Evolutionary conservation across 2,329 filamentous ascomycete genomes (phyloP), one percentile per base, ranked within the genome.

Genomic region (Fusarium albidum): DNA sequence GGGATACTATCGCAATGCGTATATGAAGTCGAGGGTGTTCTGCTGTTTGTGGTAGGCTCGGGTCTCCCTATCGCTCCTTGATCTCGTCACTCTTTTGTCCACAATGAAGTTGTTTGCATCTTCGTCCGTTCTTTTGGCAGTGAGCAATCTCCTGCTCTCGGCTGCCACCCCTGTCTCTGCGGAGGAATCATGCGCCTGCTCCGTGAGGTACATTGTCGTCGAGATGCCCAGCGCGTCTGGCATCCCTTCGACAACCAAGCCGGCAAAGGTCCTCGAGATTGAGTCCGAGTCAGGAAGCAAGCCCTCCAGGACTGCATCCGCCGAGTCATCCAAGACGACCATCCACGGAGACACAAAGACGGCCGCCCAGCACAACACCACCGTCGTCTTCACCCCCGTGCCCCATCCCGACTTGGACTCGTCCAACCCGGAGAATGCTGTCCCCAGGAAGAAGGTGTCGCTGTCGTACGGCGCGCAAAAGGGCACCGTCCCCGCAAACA

Each of bases 391-490:
- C 29, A 49, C 46, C 33, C 57, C 57, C 3, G 43, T 55, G 11
- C 25, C 44, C n/a, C 53, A 46, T 25, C 41, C 43, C 5, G 50
- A 55, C 21, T 27, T 37, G 15, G 54, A 60, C 14, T 32, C 39
- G 9, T 42, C 39, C 6, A 42, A 49, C 40, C 41, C 52, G 6
- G 40, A 44, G 31, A 59, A 61, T 27, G 18, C 55, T n/a, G 33
- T 52, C 9, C 57, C 57, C 15, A 40, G 34, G 14, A 61, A 49
- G n/a, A 52, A 56, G 11, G 39, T 61, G 18, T 44, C 48, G 4
- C 12, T 60, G 33, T 42, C 51, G 32, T 60, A 56, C 35, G 55
- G 51, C 4, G 15, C 38, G 5, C 21, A 57, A 5, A 38, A 43
- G 40, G 27, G 27, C 13, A 40, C 26, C 2, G 28, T 35, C 11